Percentiles rank a stretch among this genome's conserved stretches.
Evolutionary conservation across 1,284 basidiomycete genomes (phyloP).

Genomic region (Takashimella tepidaria): DNA sequence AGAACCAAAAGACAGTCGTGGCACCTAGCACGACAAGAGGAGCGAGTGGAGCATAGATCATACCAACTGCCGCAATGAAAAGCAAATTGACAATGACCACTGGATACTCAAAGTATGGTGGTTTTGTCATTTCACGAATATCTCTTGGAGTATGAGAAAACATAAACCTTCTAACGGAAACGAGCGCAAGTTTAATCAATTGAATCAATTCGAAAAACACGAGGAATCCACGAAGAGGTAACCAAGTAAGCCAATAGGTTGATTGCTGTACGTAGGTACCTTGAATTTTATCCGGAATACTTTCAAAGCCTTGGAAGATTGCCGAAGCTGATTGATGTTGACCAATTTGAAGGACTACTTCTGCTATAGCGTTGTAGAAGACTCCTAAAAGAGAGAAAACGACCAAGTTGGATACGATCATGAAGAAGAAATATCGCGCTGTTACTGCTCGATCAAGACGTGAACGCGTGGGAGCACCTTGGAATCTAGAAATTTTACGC

Average conservation of each 20-base stretch:
- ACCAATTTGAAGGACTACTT: conserved; percentile 65
- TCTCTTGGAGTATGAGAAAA: conserved; percentile 96
- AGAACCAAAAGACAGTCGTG: conserved; percentile 73
- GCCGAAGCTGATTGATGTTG: conserved; percentile 60
- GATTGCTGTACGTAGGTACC: conserved; percentile 75
- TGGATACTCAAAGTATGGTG: conserved; percentile 76
- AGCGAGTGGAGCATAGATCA: conserved; percentile 87
- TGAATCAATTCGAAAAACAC: conserved; percentile 94
- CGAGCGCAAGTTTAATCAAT: conserved; percentile 79
- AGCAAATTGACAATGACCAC: conserved; percentile 53
- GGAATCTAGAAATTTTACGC: conserved; percentile 74
- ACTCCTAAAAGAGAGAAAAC: conserved; percentile 89
- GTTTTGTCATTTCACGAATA: conserved; percentile 92
- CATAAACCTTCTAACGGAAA: conserved; percentile 76
- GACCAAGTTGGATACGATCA: conserved; percentile 69
- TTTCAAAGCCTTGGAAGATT: conserved; percentile 61
- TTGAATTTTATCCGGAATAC: conserved; percentile 60
- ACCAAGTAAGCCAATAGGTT: conserved; percentile 81
- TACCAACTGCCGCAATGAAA: conserved; percentile 78
- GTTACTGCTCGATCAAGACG: conserved; percentile 81
- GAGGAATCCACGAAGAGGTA: conserved; percentile 90
- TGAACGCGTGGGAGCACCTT: conserved; percentile 61
- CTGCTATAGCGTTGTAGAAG: conserved; percentile 65
- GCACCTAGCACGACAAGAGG: conserved; percentile 64
- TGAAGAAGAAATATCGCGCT: conserved; percentile 84